Base-by-base conservation (phyloP, 2,329 filamentous ascomycete species). In the Chaetoscypha palmicola region DNA sequence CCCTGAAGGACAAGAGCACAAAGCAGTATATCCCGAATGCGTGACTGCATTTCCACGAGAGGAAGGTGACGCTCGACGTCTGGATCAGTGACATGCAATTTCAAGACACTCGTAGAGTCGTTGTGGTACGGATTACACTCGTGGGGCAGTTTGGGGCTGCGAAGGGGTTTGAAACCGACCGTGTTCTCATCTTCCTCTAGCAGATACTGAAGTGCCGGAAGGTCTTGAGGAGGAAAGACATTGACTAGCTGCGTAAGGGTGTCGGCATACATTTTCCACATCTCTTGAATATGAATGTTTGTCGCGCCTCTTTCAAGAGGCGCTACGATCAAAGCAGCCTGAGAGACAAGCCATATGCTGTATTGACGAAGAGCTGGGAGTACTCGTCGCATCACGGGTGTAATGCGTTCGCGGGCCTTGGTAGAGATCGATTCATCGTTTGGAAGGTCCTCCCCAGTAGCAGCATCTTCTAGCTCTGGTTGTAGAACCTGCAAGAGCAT, bases 401-500 rank as follows among this genome's bases (percentile, higher is more conserved):
- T 77, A 34, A 83, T 67, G 46, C 72, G 74, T 39, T 74, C 71
- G 1, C 62, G 63, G 9, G 46, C 20, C 51, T 55, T 54, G 36
- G 59, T 57, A 61, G 64, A 51, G 57, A 62, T 34, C 53, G 51
- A 64, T 45, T 63, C 65, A 41, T 66, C 69, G 23, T 62, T 58
- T 12, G 73, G 70, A 44, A 76, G 69, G 17, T 67, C 65, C 36
- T 57, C 54, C 3, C 55, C 58, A 34, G 35, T 46, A 11, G 44
- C 34, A 22, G 47, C 40, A 61, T 79, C 72, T 43, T 79, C 74
- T 2, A 94, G 70, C 54, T 88, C 82, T n/a, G 77, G 72, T 50
- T 82, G 71, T 26, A 94, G 69, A 21, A 83, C 68, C 41, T 83
- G 79, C 35, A 90, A 74, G 23, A 95, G 70, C 1, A 77, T 76